Evolutionary conservation across 148 eudicot species (phyloP).

Genomic region (Beta vulgaris): DNA sequence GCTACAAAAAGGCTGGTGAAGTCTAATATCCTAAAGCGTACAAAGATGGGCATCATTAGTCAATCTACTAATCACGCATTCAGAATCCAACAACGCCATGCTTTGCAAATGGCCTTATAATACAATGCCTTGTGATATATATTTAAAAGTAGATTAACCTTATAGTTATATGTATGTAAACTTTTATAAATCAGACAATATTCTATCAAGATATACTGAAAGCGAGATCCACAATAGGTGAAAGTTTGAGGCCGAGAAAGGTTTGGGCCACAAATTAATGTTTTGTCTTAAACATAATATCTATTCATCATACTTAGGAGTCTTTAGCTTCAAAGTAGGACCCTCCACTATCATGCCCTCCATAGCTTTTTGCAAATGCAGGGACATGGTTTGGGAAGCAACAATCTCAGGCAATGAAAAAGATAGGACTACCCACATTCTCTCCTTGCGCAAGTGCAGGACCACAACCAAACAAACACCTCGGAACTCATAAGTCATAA

Average conservation of each 20-base stretch:
- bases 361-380: constrained; percentile 10
- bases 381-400: constrained; percentile 1
- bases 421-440: background rate
- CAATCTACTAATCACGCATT: constrained; percentile 22
- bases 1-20: constrained; percentile 26
- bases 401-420: constrained; percentile 13
- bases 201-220: constrained; percentile 15
- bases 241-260: constrained; percentile 16
- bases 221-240: constrained; percentile 20
- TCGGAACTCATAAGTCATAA: background rate
- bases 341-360: constrained; percentile 17
- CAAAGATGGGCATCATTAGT: constrained; percentile 16
- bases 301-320: constrained; percentile 12
- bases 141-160: constrained; percentile 14
- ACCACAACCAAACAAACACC: constrained; percentile 4
- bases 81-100: constrained; percentile 1
- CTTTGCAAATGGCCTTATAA: constrained; percentile 5
- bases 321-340: constrained; percentile 26
- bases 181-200: constrained; percentile 1
- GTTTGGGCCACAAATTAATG: constrained; percentile 23
- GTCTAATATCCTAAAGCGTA: constrained; percentile 5
- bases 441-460: background rate
- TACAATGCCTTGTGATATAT: background rate
- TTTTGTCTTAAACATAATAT: constrained; percentile 2
- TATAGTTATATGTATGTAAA: constrained; percentile 4